Evolutionary conservation across 768 basidiomycete species (phyloP).

Genomic region (Tylopilus felleus): DNA sequence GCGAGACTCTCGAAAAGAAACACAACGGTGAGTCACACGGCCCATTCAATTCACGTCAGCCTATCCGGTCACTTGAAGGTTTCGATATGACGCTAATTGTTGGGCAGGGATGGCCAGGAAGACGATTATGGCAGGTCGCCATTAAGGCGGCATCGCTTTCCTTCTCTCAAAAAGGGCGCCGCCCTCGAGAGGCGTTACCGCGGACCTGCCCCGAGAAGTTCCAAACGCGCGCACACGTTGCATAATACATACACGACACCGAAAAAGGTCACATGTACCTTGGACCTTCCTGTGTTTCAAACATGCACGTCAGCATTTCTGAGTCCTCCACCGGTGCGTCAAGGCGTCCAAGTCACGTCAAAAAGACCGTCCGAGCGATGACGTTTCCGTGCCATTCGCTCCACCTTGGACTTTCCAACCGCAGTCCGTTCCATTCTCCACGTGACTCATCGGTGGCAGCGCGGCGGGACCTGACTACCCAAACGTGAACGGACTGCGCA

Average conservation of each 20-base stretch:
- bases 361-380: not conserved
- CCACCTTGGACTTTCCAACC: not conserved
- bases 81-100: conserved; percentile 6
- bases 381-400: not conserved
- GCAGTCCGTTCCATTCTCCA: not conserved
- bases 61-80: conserved; percentile 15
- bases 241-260: not conserved
- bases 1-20: not conserved
- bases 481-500: not conserved
- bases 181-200: conserved; percentile 14
- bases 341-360: not conserved
- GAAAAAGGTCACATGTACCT: not conserved
- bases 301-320: not conserved
- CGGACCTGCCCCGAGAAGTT: conserved; percentile 4
- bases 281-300: conserved; percentile 12
- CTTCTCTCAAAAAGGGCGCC: conserved; percentile 3
- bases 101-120: conserved; percentile 10
- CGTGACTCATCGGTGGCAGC: conserved; percentile 1
- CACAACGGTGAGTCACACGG: conserved; percentile 6
- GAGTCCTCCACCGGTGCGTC: too few relatives aligned
- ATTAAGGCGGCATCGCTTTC: conserved; percentile 27
- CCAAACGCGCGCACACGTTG: not conserved
- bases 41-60: conserved; percentile 18
- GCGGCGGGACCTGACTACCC: conserved; percentile 2
- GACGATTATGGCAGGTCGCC: conserved; percentile 20